Conservation (phyloP, 345 rosid species). For the Moringa oleifera region DNA sequence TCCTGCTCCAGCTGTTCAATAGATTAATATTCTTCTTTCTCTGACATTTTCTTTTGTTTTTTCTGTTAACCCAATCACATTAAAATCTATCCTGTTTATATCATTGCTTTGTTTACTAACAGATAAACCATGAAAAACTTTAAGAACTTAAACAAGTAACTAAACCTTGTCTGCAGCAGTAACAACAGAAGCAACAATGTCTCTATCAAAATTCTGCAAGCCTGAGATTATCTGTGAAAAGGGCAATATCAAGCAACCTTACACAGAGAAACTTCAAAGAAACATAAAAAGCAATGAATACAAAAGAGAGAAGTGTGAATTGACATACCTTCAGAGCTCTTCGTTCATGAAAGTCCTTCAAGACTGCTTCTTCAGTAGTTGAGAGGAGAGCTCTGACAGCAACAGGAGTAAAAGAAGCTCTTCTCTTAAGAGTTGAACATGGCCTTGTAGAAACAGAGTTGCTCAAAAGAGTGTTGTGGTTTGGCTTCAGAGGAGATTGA, state of each 20-base stretch:
- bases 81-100: no score
- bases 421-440: conserved; percentile 9
- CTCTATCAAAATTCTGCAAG: conserved; percentile 43
- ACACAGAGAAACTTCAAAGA: no score
- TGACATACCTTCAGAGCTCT: conserved; percentile 60
- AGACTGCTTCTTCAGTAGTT: conserved; percentile 28
- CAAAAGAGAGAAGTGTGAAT: neutral
- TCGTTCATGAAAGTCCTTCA: conserved; percentile 39
- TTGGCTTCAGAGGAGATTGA: conserved; percentile 25
- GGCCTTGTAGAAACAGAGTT: conserved; percentile 22
- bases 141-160: neutral
- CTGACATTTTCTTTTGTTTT: no score
- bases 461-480: conserved; percentile 25
- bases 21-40: no score
- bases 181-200: conserved; percentile 51
- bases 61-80: no score
- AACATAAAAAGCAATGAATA: neutral
- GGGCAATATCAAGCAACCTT: neutral
- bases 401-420: conserved; percentile 8
- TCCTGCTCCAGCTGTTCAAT: no score
- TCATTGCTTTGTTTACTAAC: no score
- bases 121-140: neutral
- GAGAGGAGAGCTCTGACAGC: conserved; percentile 31
- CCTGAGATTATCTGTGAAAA: conserved; percentile 46
- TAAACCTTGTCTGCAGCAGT: conserved; percentile 61